Percentiles rank a stretch among this genome's conserved stretches.
phyloP scores from a whole-genome alignment of 208 protist species.

The Leishmania tarentolae region DNA sequence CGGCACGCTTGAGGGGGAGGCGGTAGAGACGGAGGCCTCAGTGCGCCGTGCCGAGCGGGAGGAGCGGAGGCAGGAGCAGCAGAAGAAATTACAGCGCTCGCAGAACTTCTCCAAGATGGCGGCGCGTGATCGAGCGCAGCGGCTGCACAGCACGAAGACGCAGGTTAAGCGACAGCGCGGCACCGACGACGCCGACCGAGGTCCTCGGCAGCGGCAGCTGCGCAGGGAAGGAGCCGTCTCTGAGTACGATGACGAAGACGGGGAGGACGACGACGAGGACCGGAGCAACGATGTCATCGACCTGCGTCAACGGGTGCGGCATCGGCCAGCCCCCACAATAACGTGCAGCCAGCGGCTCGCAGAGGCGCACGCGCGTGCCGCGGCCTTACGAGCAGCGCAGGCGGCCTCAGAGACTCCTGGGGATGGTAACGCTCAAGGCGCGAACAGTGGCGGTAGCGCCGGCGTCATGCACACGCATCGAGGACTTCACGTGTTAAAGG shows the following conservation, averaged over 20 bases:
- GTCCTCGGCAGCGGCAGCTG: neutral
- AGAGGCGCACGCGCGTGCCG: constrained; percentile 46
- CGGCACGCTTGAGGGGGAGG: constrained; percentile 32
- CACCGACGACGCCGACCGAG: neutral
- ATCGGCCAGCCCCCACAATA: constrained; percentile 56
- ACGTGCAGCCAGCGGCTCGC: constrained; percentile 47
- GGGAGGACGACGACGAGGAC: constrained; percentile 9
- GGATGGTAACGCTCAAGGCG: neutral
- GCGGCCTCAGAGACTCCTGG: constrained; percentile 10
- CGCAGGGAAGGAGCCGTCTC: constrained; percentile 2
- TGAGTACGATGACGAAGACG: constrained; percentile 4
- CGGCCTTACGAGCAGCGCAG: constrained; percentile 31
- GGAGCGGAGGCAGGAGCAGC: constrained; percentile 31
- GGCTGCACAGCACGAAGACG: neutral
- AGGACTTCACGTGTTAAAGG: constrained; percentile 11
- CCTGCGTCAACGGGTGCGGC: constrained; percentile 36
- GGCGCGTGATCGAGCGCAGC: constrained; percentile 12
- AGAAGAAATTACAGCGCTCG: constrained; percentile 32
- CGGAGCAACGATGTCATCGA: constrained; percentile 13
- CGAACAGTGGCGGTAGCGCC: neutral
- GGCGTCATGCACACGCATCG: constrained; percentile 1
- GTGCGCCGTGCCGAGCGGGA: constrained; percentile 56
- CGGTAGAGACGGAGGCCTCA: constrained; percentile 55
- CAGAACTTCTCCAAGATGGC: constrained; percentile 27
- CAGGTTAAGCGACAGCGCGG: neutral